Percentiles rank a stretch among this genome's conserved stretches.
phyloP scores from a whole-genome alignment of 768 basidiomycete species.

The Rossbeevera mucosa region DNA sequence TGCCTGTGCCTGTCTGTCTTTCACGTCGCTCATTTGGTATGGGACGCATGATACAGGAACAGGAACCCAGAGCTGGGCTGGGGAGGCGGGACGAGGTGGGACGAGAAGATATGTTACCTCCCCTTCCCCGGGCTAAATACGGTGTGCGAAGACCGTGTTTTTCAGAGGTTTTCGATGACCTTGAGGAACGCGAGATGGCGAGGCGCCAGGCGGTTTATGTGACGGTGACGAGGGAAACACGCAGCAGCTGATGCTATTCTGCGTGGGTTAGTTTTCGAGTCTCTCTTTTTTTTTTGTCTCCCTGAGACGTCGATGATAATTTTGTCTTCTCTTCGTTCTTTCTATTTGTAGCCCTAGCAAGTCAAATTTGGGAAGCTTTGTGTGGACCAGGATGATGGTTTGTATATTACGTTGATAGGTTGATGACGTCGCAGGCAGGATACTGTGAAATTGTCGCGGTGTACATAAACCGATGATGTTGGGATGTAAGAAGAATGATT shows the following conservation, averaged over 20 bases:
- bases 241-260: too few species aligned
- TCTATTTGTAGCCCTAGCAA: conserved; percentile 21
- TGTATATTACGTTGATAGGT: conserved; percentile 12
- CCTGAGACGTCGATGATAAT: not conserved
- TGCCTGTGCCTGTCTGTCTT: conserved; percentile 8
- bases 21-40: conserved; percentile 6
- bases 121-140: not conserved
- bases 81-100: not conserved
- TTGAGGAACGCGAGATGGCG: not conserved
- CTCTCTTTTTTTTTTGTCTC: not conserved
- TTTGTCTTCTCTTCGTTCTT: not conserved
- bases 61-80: not conserved
- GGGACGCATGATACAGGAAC: not conserved
- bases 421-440: not conserved
- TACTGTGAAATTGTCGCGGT: not conserved
- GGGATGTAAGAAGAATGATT: not conserved
- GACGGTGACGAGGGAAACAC: conserved; percentile 41
- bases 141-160: not conserved
- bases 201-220: conserved; percentile 36
- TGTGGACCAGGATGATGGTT: not conserved
- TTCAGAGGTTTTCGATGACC: not conserved
- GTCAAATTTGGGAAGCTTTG: not conserved
- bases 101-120: not conserved
- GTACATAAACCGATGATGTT: not conserved
- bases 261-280: not conserved